Base-by-base conservation (phyloP, 1,284 basidiomycete species). In the Cutaneotrichosporon cutaneum region DNA sequence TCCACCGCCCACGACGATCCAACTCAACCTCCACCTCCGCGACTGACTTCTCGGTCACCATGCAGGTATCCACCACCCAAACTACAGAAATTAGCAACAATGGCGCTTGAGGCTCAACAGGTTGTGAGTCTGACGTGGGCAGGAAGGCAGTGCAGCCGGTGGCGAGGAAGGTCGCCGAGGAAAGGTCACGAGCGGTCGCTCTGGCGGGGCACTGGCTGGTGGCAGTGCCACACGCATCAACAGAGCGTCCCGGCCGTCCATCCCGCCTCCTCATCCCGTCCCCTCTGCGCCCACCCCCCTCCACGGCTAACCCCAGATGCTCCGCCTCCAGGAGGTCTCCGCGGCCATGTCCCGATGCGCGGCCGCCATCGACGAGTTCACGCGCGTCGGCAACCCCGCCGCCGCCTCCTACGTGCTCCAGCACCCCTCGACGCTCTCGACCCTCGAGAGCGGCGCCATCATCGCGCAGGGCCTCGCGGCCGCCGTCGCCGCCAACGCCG, bases 281-380 rank as follows among this genome's bases (percentile, higher is more conserved):
- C n/a, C n/a, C n/a, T n/a, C n/a, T n/a, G n/a, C n/a, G n/a, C n/a
- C n/a, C n/a, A 8, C 39, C 39, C 7, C 39, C 7, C 11, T 36
- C 10, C 16, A 18, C 18, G 1, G 18, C 39, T 42, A 18, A 42
- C 39, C 18, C 39, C 39, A 42, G 39, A 18, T 42, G 18, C 16
- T 42, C 39, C 2, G 16, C 18, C 39, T 80, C 71, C 67, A 72
- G 52, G 73, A 77, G 36, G 72, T 81, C 62, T 75, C 76, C 6
- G 64, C 71, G n/a, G 76, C 74, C 54, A 78, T 81, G 75, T 70
- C 70, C 18, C 68, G 68, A 45, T 80, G 79, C 62, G 71, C 75
- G 27, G 59, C 68, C 30, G 70, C 77, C 36, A 75, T 81, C 63
- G 70, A 75, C 42, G 75, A 77, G 59, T 81, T 77, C 67, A 72